Evolutionary conservation across 2,329 filamentous ascomycete genomes (phyloP).

Genomic region (Calonectria hongkongensis): DNA sequence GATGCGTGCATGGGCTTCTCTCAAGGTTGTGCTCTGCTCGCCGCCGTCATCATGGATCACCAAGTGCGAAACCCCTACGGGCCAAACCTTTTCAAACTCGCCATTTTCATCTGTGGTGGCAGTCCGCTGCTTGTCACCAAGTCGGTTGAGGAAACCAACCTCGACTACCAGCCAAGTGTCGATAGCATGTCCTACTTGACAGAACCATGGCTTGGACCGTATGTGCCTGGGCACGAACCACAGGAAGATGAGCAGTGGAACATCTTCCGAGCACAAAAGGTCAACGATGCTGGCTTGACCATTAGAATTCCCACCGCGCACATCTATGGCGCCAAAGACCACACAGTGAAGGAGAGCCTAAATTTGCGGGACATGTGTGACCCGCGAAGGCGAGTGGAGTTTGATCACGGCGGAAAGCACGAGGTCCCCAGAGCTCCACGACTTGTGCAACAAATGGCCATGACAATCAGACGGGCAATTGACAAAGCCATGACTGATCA

Average conservation of each 20-base stretch:
- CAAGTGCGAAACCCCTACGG: neutral
- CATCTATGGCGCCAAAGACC: neutral
- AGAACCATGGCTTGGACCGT: neutral
- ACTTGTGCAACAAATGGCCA: constrained; percentile 1
- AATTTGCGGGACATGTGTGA: constrained; percentile 1
- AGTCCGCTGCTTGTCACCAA: neutral
- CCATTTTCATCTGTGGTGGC: neutral
- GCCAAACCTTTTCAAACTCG: neutral
- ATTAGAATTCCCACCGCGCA: neutral
- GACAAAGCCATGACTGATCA: constrained; percentile 5
- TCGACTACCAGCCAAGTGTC: constrained; percentile 1
- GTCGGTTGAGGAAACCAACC: neutral
- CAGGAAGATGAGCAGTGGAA: constrained; percentile 3
- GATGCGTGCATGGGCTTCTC: constrained; percentile 3
- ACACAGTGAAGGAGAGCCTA: neutral
- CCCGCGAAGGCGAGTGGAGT: neutral
- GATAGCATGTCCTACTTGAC: constrained; percentile 3
- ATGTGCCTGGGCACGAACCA: neutral
- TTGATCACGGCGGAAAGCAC: constrained; percentile 1
- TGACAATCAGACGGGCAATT: neutral
- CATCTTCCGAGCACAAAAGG: neutral
- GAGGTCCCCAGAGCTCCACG: neutral
- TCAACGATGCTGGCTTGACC: neutral
- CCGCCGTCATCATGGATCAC: neutral
- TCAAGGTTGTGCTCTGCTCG: neutral